Evolutionary conservation across 306 rosid genomes (phyloP), one percentile per base, ranked within the genome.

Genomic region (Ochetophila trinervis): DNA sequence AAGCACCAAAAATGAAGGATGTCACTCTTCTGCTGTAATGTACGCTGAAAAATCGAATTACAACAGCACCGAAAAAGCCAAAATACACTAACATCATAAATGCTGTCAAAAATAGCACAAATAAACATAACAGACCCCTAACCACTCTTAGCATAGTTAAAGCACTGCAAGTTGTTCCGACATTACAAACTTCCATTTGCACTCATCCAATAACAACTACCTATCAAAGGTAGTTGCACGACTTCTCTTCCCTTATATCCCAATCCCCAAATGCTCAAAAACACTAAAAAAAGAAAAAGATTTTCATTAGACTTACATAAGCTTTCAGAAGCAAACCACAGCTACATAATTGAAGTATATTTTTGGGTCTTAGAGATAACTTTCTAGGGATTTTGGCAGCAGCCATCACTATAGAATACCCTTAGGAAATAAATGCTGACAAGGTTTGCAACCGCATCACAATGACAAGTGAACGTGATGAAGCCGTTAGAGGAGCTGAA

Each of bases 1-100:
- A 89, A 50, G 90, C 79, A 78, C 96, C 88, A 63, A 82, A 84
- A 82, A 89, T 72, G 72, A 89, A 22, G 21, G 90, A 82, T 0
- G 93, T 86, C 55, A 80, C 80, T 76, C 65, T 84, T 71, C 96
- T 78, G 80, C 96, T 80, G 72, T 84, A 80, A 73, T 64, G 64
- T 51, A 70, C 69, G 87, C 93, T 89, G 64, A 89, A 75, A 50
- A 86, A 50, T n/a, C 88, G 75, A 62, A 82, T 53, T 40, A 80
- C 51, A 60, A 86, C 88, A 68, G 90, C 73, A 61, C 83, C 62
- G 22, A 65, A 1, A 58, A 86, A 80, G 37, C 96, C 96, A 66
- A 76, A 78, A 78, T 42, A 86, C 65, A 82, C 87, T 47, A 89
- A 15, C 85, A 83, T 86, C 71, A 86, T 23, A 75, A 89, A 89